These are phyloP conservation scores for Ophiostoma australiae DNA, from an alignment of 2,329 filamentous ascomycete species.

Conservation along the genomic window DNA sequence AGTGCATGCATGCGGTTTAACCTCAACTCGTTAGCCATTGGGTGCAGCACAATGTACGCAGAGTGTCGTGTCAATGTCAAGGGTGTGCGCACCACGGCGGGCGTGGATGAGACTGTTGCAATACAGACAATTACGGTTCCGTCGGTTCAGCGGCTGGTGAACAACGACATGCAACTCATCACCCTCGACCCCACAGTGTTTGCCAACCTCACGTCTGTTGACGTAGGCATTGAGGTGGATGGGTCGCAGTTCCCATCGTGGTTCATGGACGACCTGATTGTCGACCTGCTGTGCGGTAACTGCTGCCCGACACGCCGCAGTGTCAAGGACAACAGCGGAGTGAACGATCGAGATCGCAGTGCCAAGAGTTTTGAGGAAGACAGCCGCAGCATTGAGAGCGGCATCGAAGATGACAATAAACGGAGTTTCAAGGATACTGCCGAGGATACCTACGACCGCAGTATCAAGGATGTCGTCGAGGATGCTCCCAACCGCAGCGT, in stretches of 20 bases:
- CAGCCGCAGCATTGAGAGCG: not conserved
- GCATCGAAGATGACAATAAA: not conserved
- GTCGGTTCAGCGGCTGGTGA: not conserved
- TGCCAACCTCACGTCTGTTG: not conserved
- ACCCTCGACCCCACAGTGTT: not conserved
- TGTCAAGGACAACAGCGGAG: not conserved
- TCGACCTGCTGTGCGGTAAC: constrained; percentile 5
- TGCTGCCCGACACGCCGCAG: not conserved
- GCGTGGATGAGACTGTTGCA: not conserved
- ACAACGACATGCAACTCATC: constrained; percentile 5
- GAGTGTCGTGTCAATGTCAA: constrained; percentile 39
- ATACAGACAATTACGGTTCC: not conserved
- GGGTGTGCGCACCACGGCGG: constrained; percentile 29
- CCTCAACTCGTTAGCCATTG: constrained; percentile 37
- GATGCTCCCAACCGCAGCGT: too few relatives aligned
- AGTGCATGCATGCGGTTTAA: constrained; percentile 35
- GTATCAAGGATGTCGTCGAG: not conserved
- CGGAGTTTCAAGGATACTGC: not conserved
- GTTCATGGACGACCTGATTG: constrained; percentile 8
- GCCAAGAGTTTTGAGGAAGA: not conserved
- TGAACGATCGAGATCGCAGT: not conserved
- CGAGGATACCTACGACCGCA: not conserved
- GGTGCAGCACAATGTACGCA: constrained; percentile 36
- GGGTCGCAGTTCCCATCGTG: not conserved
- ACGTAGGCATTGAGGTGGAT: not conserved